These are phyloP conservation scores for Ceratocystis diversiconidia DNA, from an alignment of 2,329 filamentous ascomycete genomes.

Conservation along the genomic window DNA sequence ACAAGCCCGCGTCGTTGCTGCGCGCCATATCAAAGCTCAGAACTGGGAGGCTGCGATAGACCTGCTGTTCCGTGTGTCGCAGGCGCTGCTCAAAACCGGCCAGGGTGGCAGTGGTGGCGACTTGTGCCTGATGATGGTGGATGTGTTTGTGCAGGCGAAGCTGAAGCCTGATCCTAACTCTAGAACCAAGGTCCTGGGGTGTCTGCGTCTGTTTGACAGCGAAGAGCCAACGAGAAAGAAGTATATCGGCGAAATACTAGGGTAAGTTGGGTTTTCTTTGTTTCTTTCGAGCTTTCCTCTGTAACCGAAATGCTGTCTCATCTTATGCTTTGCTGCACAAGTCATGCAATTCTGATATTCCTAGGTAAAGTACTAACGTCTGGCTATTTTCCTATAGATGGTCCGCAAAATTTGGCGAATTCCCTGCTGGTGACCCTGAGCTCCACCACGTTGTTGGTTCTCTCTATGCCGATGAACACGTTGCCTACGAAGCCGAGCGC, in stretches of 20 bases:
- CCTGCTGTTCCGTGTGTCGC: slow-evolving; percentile 70
- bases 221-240: slow-evolving; percentile 87
- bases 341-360: not conserved
- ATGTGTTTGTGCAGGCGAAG: slow-evolving; percentile 80
- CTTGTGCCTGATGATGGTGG: slow-evolving; percentile 71
- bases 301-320: no score
- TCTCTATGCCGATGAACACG: slow-evolving; percentile 83
- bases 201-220: slow-evolving; percentile 64
- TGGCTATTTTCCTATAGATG: slow-evolving; percentile 34
- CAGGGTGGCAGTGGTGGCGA: slow-evolving; percentile 90
- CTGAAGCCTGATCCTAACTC: slow-evolving; percentile 59
- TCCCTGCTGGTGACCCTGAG: slow-evolving; percentile 83
- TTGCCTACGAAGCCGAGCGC: slow-evolving; percentile 82
- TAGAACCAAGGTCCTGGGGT: slow-evolving; percentile 61
- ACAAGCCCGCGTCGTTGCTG: slow-evolving; percentile 88
- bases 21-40: slow-evolving; percentile 76
- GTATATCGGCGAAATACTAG: slow-evolving; percentile 74
- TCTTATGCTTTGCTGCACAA: not conserved
- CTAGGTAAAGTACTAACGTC: not conserved
- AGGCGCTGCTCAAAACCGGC: slow-evolving; percentile 76
- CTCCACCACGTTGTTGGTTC: slow-evolving; percentile 83
- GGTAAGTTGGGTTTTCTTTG: slow-evolving; percentile 33
- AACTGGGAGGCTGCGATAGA: slow-evolving; percentile 80
- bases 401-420: slow-evolving; percentile 74
- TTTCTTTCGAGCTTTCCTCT: not conserved